Percentiles rank a stretch among this genome's conserved stretches.
Evolutionary conservation across 169 alveolate species (phyloP).

Genomic region (Cryptosporidium parvum): DNA sequence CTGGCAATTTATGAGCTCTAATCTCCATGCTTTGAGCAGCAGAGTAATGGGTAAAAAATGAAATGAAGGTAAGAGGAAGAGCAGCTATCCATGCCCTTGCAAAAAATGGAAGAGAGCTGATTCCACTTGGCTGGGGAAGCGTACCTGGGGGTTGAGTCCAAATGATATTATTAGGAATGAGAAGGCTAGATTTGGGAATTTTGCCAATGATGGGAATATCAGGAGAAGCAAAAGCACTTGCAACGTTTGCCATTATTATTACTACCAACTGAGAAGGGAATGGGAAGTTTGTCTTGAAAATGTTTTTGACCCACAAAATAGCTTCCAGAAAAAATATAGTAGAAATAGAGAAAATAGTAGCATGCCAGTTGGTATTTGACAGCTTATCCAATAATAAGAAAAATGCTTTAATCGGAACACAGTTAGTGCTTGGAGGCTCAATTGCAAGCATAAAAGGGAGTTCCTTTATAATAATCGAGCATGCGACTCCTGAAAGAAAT

Average conservation of each 20-base stretch:
- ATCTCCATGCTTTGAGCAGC: constrained; percentile 60
- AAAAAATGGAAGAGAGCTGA: constrained; percentile 37
- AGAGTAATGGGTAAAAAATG: constrained; percentile 60
- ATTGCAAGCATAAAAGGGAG: constrained; percentile 71
- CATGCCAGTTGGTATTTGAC: constrained; percentile 38
- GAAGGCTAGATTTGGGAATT: constrained; percentile 27
- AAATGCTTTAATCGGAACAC: constrained; percentile 44
- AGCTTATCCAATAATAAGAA: constrained; percentile 8
- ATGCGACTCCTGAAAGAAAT: constrained; percentile 67
- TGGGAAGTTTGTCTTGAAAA: constrained; percentile 43
- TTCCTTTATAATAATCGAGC: constrained; percentile 47
- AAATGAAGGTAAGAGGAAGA: constrained; percentile 57
- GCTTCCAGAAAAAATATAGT: constrained; percentile 48
- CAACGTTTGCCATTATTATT: constrained; percentile 34
- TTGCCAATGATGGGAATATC: constrained; percentile 42
- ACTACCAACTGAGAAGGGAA: constrained; percentile 57
- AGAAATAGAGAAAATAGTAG: constrained; percentile 28
- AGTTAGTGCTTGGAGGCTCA: constrained; percentile 30
- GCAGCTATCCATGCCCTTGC: constrained; percentile 54
- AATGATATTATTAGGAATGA: constrained; percentile 14
- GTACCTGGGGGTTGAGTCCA: constrained; percentile 36
- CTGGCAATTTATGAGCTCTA: constrained; percentile 3
- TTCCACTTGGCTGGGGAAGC: neutral
- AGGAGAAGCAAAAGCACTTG: constrained; percentile 52
- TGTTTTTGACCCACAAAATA: constrained; percentile 16